Evolutionary conservation across 2,329 filamentous ascomycete species (phyloP), one percentile per base, ranked within the genome.

Genomic region (Zasmidium angulare): DNA sequence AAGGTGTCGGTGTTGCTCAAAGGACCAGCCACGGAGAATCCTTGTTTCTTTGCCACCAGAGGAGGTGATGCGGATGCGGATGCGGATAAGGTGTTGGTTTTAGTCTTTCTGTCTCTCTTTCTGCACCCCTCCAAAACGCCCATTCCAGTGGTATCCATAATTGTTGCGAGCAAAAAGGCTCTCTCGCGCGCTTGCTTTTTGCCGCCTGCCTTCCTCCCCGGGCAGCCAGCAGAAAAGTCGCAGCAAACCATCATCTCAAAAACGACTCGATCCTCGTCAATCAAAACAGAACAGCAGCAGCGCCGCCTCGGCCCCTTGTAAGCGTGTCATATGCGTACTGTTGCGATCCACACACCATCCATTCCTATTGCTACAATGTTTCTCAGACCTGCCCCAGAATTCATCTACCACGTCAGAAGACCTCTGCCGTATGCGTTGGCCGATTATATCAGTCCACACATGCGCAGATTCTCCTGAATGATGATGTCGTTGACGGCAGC

Each of bases 401-500:
- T 43, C 36, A 43, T 43, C 36, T 14, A 43, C 36, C n/a, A 19
- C 36, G 26, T 29, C 26, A 29, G 26, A 11, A 29, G 26, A 29
- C 26, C 11, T 29, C 6, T 11, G 11, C 26, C 26, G 11, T 29
- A 29, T 43, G 36, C 14, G 24, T 43, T 43, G 56, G 60, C 55
- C 53, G 63, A 61, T 68, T 89, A 97, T 85, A 98, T 97, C 77
- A 98, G 83, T 84, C 93, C 93, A 79, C 93, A 97, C 77, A 96
- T 85, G 77, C 95, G 89, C 66, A 99, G 87, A 81, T 99, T 99
- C 81, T 98, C 95, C 82, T 99, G 95, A 77, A 99, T 99, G 81
- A 99, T 99, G 77, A 99, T 99, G 81, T 99, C 95, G 80, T 99
- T 99, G 74, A 99, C 95, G 68, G 95, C 95, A 63, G 93, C 93